Percentiles rank a stretch among this genome's conserved stretches.
Conservation (phyloP, 345 rosid species). For the Populus davidiana region DNA sequence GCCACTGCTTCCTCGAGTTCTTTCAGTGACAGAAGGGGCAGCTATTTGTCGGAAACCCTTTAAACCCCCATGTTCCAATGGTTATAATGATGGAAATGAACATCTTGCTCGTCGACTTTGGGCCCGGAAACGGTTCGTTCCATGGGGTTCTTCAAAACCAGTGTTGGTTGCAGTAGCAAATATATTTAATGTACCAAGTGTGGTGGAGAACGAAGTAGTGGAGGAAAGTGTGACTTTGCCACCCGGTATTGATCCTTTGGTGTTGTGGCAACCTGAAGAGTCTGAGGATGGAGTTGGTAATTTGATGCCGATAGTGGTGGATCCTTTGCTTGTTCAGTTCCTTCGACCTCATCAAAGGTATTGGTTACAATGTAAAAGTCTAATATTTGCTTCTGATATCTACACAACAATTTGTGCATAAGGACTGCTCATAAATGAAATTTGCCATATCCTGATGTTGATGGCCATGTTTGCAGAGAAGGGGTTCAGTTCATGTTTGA, state of each 20-base stretch:
- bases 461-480: conserved; percentile 58
- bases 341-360: conserved; percentile 99
- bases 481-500: conserved; percentile 99
- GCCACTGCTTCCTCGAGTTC: conserved; percentile 77
- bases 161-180: conserved; percentile 46
- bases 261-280: conserved; percentile 81
- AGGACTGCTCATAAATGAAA: background rate
- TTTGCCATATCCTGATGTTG: background rate
- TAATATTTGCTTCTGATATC: background rate
- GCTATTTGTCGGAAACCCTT: conserved; percentile 91
- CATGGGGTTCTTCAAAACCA: conserved; percentile 86
- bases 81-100: conserved; percentile 49
- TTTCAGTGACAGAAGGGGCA: conserved; percentile 83
- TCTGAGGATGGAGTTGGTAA: conserved; percentile 37
- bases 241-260: conserved; percentile 76
- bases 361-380: background rate
- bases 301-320: conserved; percentile 54
- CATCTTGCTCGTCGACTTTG: conserved; percentile 77
- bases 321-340: conserved; percentile 80
- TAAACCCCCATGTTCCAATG: conserved; percentile 73
- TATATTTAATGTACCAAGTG: conserved; percentile 23
- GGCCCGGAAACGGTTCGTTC: conserved; percentile 88
- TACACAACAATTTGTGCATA: no score
- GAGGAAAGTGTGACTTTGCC: conserved; percentile 67
- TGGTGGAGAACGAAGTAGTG: conserved; percentile 38